Evolutionary conservation across 805 yeast species (phyloP), one percentile per base, ranked within the genome.

Genomic region (Candida tammaniensis): DNA sequence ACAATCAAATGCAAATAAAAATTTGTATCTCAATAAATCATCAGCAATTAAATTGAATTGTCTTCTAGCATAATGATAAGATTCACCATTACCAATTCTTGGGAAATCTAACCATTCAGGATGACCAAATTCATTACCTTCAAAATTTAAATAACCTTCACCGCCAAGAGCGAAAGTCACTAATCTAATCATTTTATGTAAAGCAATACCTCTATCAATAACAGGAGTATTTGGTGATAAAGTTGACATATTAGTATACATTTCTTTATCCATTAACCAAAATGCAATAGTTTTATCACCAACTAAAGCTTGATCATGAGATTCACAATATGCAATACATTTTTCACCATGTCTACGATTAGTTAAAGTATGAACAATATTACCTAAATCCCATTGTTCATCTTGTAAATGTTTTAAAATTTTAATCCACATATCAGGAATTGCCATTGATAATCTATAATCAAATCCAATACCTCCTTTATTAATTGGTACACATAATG

Each of bases 101-200:
- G 98, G 98, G 72, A 91, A 93, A 60, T 91, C 98, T 33, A 93
- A 74, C 98, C 98, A 91, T 57, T 91, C 98, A 3, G 98, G 98
- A 52, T 91, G 98, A 12, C 98, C 98, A 64, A 93, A 91, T 62
- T 91, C 98, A 53, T 91, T 91, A 38, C 98, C 98, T 68, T 91
- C 97, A 57, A 91, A 91, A 57, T 89, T 91, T 54, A 91, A 74
- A 54, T 91, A 91, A 0, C 95, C 96, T 61, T 91, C 98, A 37
- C 98, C 98, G 30, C 98, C 98, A n/a, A 91, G 68, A 1, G 89
- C 68, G 49, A 86, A 89, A 1, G 98, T 91, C 15, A 89, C 49
- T 36, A 93, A 69, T 45, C 98, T 74, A 42, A 91, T 93, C 78
- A 93, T 61, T 57, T 91, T 91, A 64, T 91, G 98, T 43, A 91